These are phyloP conservation scores for Tricholoma sp. DNA, from an alignment of 768 basidiomycete genomes.

Conservation along the genomic window DNA sequence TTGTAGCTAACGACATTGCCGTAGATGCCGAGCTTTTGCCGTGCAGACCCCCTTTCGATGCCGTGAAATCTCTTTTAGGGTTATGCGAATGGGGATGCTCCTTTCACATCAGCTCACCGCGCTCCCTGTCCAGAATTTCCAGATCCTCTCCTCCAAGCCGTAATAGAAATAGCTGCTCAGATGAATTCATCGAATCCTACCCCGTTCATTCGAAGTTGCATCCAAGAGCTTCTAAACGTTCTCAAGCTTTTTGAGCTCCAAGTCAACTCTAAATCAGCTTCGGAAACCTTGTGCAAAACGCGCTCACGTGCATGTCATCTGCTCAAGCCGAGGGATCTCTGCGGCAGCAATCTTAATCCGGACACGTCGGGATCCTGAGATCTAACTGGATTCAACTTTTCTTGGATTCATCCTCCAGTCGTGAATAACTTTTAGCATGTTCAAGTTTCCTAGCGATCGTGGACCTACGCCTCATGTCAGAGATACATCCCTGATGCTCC, in stretches of 20 bases:
- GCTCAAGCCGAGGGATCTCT: background rate
- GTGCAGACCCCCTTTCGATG: background rate
- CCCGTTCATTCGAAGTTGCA: background rate
- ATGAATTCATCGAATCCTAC: background rate
- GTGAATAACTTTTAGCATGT: no score
- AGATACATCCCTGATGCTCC: no score
- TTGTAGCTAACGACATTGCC: background rate
- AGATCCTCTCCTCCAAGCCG: slow-evolving; percentile 24
- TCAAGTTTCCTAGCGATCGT: no score
- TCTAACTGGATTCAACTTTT: background rate
- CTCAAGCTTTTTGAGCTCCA: background rate
- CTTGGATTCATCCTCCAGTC: background rate
- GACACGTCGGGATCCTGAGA: background rate
- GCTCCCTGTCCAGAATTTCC: slow-evolving; percentile 21
- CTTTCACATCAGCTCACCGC: slow-evolving; percentile 3
- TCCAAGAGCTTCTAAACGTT: background rate
- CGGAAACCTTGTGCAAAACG: background rate
- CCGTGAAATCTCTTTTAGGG: background rate
- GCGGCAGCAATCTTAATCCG: background rate
- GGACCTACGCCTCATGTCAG: no score
- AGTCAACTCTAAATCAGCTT: background rate
- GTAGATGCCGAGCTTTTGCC: background rate
- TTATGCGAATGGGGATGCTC: background rate
- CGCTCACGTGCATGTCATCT: slow-evolving; percentile 1
- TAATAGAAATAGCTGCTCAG: slow-evolving; percentile 18